Evolutionary conservation across 495 filamentous ascomycete genomes (phyloP).

Genomic region (Choiromyces venosus): DNA sequence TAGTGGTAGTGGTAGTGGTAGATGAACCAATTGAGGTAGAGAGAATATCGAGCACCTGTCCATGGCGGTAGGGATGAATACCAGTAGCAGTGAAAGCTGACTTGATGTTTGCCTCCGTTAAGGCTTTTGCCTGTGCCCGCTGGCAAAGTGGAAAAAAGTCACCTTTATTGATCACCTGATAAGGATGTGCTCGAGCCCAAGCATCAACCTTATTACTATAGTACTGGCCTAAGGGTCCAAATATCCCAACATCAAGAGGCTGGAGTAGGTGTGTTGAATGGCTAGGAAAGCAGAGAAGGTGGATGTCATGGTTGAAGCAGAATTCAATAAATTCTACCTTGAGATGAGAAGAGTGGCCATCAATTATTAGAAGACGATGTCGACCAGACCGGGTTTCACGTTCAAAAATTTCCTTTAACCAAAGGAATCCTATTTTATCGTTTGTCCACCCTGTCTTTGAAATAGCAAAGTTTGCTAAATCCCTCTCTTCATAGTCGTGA

Average conservation of each 20-base stretch:
- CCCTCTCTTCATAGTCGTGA: conserved; percentile 13
- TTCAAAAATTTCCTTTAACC: conserved; percentile 19
- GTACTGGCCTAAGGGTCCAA: conserved; percentile 9
- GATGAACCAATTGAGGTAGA: background rate
- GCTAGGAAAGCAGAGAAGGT: too few species aligned
- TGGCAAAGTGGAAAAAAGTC: conserved; percentile 20
- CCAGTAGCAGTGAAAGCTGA: conserved; percentile 14
- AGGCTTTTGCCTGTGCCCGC: background rate
- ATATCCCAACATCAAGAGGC: too few species aligned
- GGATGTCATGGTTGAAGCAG: too few species aligned
- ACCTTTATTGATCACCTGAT: conserved; percentile 1
- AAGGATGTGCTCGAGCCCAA: conserved; percentile 10
- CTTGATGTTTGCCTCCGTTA: conserved; percentile 17
- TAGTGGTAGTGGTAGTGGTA: background rate
- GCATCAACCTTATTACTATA: conserved; percentile 14
- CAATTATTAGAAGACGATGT: conserved; percentile 17
- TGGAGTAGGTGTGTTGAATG: too few species aligned
- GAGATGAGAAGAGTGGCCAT: conserved; percentile 23
- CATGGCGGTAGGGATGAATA: background rate
- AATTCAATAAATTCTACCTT: conserved; percentile 9
- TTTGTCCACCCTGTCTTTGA: conserved; percentile 14
- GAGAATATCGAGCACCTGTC: conserved; percentile 8
- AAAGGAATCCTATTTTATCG: conserved; percentile 5
- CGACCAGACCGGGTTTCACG: background rate
- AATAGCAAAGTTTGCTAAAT: conserved; percentile 15